A percentile compares a stretch with the other conserved stretches of the same genome.
Evolutionary conservation across 805 yeast genomes (phyloP).

Genomic region (Zygoascus biomembranicola): DNA sequence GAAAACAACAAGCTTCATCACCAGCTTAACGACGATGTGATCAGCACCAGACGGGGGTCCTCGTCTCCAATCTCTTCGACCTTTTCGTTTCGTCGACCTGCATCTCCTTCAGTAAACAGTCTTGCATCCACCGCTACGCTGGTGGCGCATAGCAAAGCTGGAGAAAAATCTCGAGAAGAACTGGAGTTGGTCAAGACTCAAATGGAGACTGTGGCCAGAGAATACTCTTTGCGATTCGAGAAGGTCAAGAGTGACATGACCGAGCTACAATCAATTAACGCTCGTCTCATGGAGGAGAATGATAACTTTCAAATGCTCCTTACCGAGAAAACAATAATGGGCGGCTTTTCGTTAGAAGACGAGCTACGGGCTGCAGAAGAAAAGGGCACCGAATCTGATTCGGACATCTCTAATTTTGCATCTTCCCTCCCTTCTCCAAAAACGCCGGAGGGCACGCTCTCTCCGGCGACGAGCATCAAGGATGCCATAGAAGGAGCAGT

Average conservation of each 20-base stretch:
- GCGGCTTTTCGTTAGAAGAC: slow-evolving; percentile 18
- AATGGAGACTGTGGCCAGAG: slow-evolving; percentile 23
- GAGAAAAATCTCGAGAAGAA: slow-evolving; percentile 12
- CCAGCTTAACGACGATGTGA: neutral
- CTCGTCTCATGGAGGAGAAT: slow-evolving; percentile 27
- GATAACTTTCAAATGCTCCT: slow-evolving; percentile 27
- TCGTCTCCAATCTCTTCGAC: neutral
- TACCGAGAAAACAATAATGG: slow-evolving; percentile 26
- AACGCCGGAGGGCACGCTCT: neutral
- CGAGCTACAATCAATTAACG: slow-evolving; percentile 16
- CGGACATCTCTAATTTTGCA: neutral
- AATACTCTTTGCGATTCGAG: slow-evolving; percentile 22
- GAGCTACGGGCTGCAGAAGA: slow-evolving; percentile 15
- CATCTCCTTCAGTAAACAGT: neutral
- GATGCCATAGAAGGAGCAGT: neutral
- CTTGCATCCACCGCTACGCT: neutral
- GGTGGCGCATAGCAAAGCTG: neutral
- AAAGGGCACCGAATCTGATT: slow-evolving; percentile 6
- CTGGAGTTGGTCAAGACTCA: slow-evolving; percentile 21
- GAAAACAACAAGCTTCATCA: neutral
- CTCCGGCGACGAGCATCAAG: slow-evolving; percentile 1
- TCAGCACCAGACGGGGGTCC: slow-evolving; percentile 4
- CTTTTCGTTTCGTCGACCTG: slow-evolving; percentile 5
- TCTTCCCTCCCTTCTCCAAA: neutral
- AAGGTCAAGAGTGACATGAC: slow-evolving; percentile 21